Conservation (phyloP, 495 filamentous ascomycete species). For the Penicillium coffeae region DNA sequence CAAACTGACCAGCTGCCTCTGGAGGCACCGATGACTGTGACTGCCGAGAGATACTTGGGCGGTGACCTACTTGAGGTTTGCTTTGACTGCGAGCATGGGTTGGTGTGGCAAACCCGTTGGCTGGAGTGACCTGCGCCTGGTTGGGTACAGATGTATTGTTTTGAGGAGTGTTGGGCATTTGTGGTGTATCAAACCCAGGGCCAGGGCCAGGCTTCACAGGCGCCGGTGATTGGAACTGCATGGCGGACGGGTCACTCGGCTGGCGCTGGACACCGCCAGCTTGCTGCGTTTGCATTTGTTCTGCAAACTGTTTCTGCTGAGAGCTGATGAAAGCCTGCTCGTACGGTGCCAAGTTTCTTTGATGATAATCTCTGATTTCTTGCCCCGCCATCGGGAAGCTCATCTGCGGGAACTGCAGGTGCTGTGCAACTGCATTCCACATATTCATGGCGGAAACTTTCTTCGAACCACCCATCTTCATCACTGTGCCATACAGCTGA, state of each 20-base stretch:
- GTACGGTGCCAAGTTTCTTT: conserved; percentile 66
- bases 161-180: conserved; percentile 36
- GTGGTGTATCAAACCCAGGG: conserved; percentile 30
- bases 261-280: conserved; percentile 28
- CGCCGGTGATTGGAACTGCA: conserved; percentile 40
- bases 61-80: conserved; percentile 37
- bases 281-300: conserved; percentile 52
- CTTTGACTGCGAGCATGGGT: conserved; percentile 36
- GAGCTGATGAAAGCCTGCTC: conserved; percentile 68
- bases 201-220: conserved; percentile 25
- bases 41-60: conserved; percentile 34
- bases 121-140: conserved; percentile 28
- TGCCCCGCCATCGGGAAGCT: conserved; percentile 62
- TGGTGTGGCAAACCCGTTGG: conserved; percentile 45
- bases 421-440: conserved; percentile 69
- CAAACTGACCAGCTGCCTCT: conserved; percentile 31
- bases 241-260: conserved; percentile 30
- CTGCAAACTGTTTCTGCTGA: conserved; percentile 50
- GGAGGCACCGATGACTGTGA: conserved; percentile 33
- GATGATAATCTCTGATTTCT: conserved; percentile 69
- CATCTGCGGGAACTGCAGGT: conserved; percentile 60
- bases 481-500: conserved; percentile 70
- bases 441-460: conserved; percentile 60
- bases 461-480: conserved; percentile 74
- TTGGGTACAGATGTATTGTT: conserved; percentile 28